Evolutionary conservation across 2,329 filamentous ascomycete genomes (phyloP).

Genomic region (Fusarium humuli): DNA sequence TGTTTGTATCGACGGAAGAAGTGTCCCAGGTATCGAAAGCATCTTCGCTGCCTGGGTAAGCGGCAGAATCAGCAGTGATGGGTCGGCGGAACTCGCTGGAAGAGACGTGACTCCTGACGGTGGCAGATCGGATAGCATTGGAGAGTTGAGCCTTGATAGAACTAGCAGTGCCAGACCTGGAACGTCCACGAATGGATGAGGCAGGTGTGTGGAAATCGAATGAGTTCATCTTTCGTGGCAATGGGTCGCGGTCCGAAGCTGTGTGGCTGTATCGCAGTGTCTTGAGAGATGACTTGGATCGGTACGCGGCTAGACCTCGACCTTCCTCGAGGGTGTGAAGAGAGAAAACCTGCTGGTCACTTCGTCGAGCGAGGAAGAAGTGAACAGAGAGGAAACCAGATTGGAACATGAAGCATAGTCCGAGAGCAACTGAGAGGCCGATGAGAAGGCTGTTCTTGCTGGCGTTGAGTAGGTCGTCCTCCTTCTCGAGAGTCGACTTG

Average conservation of each 20-base stretch:
- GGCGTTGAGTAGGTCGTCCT: constrained; percentile 22
- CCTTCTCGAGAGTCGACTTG: constrained; percentile 37
- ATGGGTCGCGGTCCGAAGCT: constrained; percentile 49
- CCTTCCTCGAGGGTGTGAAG: constrained; percentile 42
- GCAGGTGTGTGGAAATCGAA: constrained; percentile 57
- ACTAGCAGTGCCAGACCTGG: constrained; percentile 41
- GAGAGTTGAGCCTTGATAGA: constrained; percentile 56
- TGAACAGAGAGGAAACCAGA: constrained; percentile 61
- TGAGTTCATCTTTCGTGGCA: constrained; percentile 50
- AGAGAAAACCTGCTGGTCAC: constrained; percentile 34
- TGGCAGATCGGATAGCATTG: constrained; percentile 64
- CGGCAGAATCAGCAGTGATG: constrained; percentile 61
- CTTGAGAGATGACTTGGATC: constrained; percentile 56
- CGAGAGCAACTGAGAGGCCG: constrained; percentile 59
- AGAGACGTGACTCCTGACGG: constrained; percentile 67
- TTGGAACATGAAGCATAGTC: constrained; percentile 60
- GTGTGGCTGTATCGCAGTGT: constrained; percentile 65
- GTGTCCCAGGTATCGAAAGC: constrained; percentile 83
- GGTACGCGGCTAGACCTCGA: constrained; percentile 36
- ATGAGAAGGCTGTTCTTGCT: constrained; percentile 53
- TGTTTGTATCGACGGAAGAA: constrained; percentile 72
- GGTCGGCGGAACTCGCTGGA: constrained; percentile 57
- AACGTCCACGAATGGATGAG: constrained; percentile 53
- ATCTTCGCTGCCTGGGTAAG: constrained; percentile 61
- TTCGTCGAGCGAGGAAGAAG: constrained; percentile 54